Base-by-base conservation (phyloP, 306 rosid species). In the Sicyos baderoa region DNA sequence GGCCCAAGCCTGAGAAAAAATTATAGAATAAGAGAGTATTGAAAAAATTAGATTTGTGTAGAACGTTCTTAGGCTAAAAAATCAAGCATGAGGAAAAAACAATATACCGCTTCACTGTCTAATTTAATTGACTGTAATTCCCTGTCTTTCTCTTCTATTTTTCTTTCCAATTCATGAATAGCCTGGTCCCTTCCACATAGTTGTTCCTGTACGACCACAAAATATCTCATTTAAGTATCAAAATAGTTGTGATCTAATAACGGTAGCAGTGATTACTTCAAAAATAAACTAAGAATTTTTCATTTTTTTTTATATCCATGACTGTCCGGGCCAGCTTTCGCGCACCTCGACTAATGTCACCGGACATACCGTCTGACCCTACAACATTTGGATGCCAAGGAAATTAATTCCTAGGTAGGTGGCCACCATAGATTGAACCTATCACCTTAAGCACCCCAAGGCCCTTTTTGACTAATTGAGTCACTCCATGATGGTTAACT, bases 51-150 rank as follows among this genome's bases (percentile, higher is more conserved):
- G 12, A 40, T 7, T 40, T 40, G 45, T 40, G 45, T 40, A 7
- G 45, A 40, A 40, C 42, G 9, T 7, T 7, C 11, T 40, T 40
- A 40, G 45, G 11, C 45, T 40, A 40, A 40, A 7, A 40, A 40
- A 7, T 40, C 45, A 9, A 40, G 45, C 64, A 23, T 27, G 58
- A 65, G 74, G 19, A 74, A 78, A 45, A 55, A 76, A 74, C 69
- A 68, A 81, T 87, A 72, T 55, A 94, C 99, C 83, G 90, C 97
- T 94, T 94, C 97, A 72, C 84, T 94, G 74, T 90, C 99, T 75
- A 86, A 74, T 79, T 88, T 88, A 76, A 88, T 85, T 64, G 87
- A 78, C 70, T 88, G 99, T 44, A 94, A 75, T 72, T 94, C 99
- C 59, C 90, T 86, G 52, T 94, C 97, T 78, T 86, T 86, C 74